Conservation (phyloP, 1,284 basidiomycete species). For the Ustilago sp. region DNA sequence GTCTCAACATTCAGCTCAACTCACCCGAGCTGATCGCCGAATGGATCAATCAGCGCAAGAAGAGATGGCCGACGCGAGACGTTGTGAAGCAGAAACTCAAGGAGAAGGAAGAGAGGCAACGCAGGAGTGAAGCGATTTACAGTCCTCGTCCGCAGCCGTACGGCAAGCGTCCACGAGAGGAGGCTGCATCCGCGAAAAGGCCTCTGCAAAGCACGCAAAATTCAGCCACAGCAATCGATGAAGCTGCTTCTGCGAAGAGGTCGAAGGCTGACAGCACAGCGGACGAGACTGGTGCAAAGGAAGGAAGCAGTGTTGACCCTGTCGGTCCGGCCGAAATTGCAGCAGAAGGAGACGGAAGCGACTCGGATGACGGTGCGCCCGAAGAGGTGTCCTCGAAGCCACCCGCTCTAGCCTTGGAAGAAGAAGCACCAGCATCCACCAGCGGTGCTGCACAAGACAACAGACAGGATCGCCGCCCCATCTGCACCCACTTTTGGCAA, state of each 20-base stretch:
- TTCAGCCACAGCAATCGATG: not conserved
- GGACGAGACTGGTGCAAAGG: not conserved
- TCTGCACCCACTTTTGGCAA: slow-evolving; percentile 56
- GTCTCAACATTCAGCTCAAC: slow-evolving; percentile 66
- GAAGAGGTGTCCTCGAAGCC: slow-evolving; percentile 37
- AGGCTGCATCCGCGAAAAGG: not conserved
- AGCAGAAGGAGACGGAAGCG: slow-evolving; percentile 9
- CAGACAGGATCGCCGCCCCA: slow-evolving; percentile 23
- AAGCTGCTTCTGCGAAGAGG: slow-evolving; percentile 1
- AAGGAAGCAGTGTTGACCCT: not conserved
- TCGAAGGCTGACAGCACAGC: not conserved
- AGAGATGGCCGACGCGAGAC: slow-evolving; percentile 61
- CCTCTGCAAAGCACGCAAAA: not conserved
- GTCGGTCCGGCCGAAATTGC: not conserved
- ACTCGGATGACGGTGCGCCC: slow-evolving; percentile 31
- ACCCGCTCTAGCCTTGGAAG: slow-evolving; percentile 2
- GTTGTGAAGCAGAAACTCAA: slow-evolving; percentile 58
- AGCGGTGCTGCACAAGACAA: not conserved
- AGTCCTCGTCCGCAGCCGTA: slow-evolving; percentile 20
- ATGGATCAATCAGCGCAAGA: slow-evolving; percentile 67
- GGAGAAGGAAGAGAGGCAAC: slow-evolving; percentile 45
- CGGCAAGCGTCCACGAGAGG: slow-evolving; percentile 26
- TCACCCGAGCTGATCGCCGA: slow-evolving; percentile 66
- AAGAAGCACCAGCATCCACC: not conserved
- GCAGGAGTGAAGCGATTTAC: slow-evolving; percentile 36